A percentile compares a stretch with the other conserved stretches of the same genome.
Evolutionary conservation across 345 rosid species (phyloP).

Genomic region (Brassica nigra): DNA sequence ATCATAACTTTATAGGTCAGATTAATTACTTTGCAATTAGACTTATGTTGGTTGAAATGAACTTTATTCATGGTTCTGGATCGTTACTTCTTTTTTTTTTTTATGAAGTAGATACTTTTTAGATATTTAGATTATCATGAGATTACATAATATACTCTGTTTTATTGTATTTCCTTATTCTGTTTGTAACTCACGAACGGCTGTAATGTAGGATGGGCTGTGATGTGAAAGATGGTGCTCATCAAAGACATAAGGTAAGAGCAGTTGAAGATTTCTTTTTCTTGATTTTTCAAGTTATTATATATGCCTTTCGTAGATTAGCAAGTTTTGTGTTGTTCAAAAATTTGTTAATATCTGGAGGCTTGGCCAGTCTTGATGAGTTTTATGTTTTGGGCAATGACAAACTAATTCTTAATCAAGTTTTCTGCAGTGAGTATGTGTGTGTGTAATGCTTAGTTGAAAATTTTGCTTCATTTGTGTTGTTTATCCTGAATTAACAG

Average conservation of each 20-base stretch:
- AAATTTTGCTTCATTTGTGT: not conserved
- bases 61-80: not conserved
- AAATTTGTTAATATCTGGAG: not conserved
- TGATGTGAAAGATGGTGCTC: not conserved
- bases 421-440: not conserved
- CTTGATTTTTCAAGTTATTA: not conserved
- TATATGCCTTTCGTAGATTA: not conserved
- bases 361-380: not conserved
- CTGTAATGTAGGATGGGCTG: not conserved
- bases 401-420: not conserved
- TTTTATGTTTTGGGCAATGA: not conserved
- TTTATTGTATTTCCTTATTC: not conserved
- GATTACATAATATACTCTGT: not conserved
- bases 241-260: not conserved
- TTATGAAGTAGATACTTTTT: not conserved
- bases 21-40: too few species aligned
- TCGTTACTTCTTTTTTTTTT: not conserved
- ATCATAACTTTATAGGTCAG: too few species aligned
- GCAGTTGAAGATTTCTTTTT: not conserved
- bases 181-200: not conserved
- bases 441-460: not conserved
- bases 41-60: not conserved
- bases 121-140: not conserved
- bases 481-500: not conserved
- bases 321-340: not conserved